These are phyloP conservation scores for Chloromonas sp. DNA, from an alignment of 163 green algal genomes.

Conservation along the genomic window DNA sequence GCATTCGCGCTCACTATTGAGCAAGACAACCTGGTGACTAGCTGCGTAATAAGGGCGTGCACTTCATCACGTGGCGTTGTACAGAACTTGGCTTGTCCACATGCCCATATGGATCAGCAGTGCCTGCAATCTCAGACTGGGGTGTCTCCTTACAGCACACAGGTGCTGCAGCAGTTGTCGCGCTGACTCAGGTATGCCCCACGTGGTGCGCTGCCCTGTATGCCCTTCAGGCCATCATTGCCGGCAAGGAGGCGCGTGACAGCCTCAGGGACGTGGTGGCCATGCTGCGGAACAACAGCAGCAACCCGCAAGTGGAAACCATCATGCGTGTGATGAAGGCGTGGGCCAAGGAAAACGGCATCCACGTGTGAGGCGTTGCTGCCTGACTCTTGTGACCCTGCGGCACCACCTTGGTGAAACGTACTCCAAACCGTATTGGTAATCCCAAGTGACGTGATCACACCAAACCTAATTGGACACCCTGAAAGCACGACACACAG, in stretches of 20 bases:
- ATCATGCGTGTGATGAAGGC: slow-evolving; percentile 51
- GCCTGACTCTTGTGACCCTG: no score
- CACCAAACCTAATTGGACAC: no score
- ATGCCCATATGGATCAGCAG: not conserved
- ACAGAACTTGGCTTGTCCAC: not conserved
- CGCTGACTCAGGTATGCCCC: not conserved
- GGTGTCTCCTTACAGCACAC: not conserved
- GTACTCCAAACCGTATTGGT: no score
- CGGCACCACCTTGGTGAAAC: no score
- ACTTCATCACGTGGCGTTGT: not conserved
- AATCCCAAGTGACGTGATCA: no score
- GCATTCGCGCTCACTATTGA: not conserved
- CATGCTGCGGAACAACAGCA: slow-evolving; percentile 44
- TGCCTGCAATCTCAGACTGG: not conserved
- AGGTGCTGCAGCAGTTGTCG: not conserved
- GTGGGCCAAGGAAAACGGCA: slow-evolving; percentile 60
- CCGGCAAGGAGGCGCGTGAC: slow-evolving; percentile 44
- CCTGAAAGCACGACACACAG: no score
- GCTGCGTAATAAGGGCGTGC: not conserved
- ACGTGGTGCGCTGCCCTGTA: slow-evolving; percentile 6
- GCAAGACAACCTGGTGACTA: not conserved
- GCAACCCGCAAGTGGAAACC: slow-evolving; percentile 43
- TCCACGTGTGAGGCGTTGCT: not conserved
- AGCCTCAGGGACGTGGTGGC: slow-evolving; percentile 47
- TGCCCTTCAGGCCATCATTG: slow-evolving; percentile 25